Evolutionary conservation across 179 eudicot species (phyloP).

Genomic region (Beta corolliflora): DNA sequence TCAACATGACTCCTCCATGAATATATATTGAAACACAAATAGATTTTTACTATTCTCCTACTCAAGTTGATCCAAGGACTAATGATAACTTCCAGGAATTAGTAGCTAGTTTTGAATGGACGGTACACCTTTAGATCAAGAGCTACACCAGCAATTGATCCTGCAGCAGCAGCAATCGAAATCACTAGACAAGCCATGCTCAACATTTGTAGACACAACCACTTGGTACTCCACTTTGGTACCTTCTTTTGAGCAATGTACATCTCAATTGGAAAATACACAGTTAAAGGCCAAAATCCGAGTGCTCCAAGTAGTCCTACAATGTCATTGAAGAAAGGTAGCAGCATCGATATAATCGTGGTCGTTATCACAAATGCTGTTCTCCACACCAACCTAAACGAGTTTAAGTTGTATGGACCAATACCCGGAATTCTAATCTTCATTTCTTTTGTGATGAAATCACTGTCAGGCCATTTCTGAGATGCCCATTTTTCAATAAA

Average conservation of each 20-base stretch:
- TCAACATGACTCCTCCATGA: not conserved
- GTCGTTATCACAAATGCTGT: conserved; percentile 44
- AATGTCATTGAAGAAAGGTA: conserved; percentile 61
- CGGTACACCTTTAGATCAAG: conserved; percentile 47
- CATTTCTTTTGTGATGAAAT: too few species aligned
- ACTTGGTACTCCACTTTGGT: conserved; percentile 42
- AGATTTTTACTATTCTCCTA: conserved; percentile 3
- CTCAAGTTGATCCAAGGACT: not conserved
- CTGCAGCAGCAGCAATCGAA: conserved; percentile 49
- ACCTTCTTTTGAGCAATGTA: conserved; percentile 51
- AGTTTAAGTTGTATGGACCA: conserved; percentile 5
- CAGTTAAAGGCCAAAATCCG: conserved; percentile 64
- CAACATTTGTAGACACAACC: conserved; percentile 48
- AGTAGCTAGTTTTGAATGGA: conserved; percentile 42
- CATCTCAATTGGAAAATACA: conserved; percentile 59
- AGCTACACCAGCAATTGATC: conserved; percentile 50
- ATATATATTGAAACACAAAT: conserved; percentile 7
- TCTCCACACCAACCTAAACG: conserved; percentile 49
- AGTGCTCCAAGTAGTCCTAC: conserved; percentile 58
- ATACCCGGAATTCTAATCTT: too few species aligned
- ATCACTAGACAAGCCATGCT: conserved; percentile 48
- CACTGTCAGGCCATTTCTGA: not conserved
- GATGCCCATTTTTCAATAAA: conserved; percentile 10
- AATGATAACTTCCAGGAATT: not conserved
- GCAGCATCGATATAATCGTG: conserved; percentile 48